Evolutionary conservation across 305 asterid genomes (phyloP), one percentile per base, ranked within the genome.

Genomic region (Andrographis paniculata): DNA sequence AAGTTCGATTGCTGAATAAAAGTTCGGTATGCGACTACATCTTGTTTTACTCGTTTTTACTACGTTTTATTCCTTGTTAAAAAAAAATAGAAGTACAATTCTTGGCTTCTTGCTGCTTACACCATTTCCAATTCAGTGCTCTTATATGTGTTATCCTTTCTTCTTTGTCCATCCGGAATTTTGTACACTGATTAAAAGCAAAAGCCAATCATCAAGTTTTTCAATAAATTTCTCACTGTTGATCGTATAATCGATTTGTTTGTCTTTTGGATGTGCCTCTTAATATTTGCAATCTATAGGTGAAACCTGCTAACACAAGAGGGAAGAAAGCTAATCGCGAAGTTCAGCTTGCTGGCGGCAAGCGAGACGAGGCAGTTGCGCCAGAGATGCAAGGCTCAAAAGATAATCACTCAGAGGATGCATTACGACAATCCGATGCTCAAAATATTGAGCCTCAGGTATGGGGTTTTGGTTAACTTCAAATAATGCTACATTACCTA

Each of bases 1-100:
- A 81, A 81, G 80, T 79, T 55, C 88, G 86, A 44, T 56, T 79
- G 67, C 72, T 87, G 69, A 75, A 71, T 42, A 73, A 71, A 72
- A 52, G 45, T 62, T 64, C 69, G 14, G 96, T 83, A 78, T 41
- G 82, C 72, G n/a, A 31, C 39, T 60, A 37, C 31, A 45, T 20
- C 39, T n/a, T n/a, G n/a, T n/a, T n/a, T n/a, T n/a, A n/a, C n/a
- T n/a, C n/a, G n/a, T n/a, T n/a, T n/a, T n/a, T n/a, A n/a, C n/a
- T n/a, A n/a, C n/a, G n/a, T n/a, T n/a, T n/a, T n/a, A n/a, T n/a
- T n/a, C n/a, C n/a, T n/a, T n/a, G n/a, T n/a, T n/a, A n/a, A n/a
- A n/a, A n/a, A n/a, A n/a, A n/a, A n/a, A n/a, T n/a, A n/a, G n/a
- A n/a, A n/a, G n/a, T n/a, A n/a, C n/a, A n/a, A n/a, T n/a, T n/a